Base-by-base conservation (phyloP, 805 yeast genomes). In the Saccharomycopsis sp. region DNA sequence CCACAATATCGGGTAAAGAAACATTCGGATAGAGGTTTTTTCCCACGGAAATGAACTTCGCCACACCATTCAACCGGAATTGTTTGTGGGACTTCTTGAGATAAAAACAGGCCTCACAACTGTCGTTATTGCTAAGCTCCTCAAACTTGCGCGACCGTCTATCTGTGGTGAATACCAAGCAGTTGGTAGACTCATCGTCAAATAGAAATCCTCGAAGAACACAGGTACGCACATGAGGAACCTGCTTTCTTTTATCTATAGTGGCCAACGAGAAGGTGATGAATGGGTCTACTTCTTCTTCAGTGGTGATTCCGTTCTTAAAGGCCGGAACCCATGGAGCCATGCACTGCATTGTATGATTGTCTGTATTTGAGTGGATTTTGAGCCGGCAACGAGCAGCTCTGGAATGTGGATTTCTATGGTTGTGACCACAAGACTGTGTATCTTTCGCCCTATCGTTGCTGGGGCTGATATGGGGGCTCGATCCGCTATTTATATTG, bases 251-350 rank as follows among this genome's bases (percentile, higher is more conserved):
- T 9, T 64, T 47, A 64, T 82, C 87, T 41, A 87, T 81, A 3
- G 92, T 87, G 53, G 89, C 83, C 57, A 88, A 78, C 62, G 86
- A 84, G 64, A 88, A 85, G 3, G 85, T 70, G 17, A 81, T 75
- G 62, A 87, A 85, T 1, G 83, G 83, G 19, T 70, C 69, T 0
- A 69, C 60, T 56, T 72, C 76, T 64, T 60, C 81, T 85, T 38
- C 78, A 72, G 44, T 54, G 22, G 77, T 75, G 22, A 83, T 66
- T 12, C 87, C 81, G 58, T 78, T 77, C 34, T 75, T 73, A 64
- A 87, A 84, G 9, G 79, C 67, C 8, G 93, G 89, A 65, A 83
- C 85, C 96, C 96, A 87, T 2, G 91, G 87, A 29, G 89, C 92
- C 79, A 82, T 76, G 56, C 73, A 75, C 63, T 75, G 75, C 64